Conservation (phyloP, 495 filamentous ascomycete species). For the Talaromyces nanjingensis region DNA sequence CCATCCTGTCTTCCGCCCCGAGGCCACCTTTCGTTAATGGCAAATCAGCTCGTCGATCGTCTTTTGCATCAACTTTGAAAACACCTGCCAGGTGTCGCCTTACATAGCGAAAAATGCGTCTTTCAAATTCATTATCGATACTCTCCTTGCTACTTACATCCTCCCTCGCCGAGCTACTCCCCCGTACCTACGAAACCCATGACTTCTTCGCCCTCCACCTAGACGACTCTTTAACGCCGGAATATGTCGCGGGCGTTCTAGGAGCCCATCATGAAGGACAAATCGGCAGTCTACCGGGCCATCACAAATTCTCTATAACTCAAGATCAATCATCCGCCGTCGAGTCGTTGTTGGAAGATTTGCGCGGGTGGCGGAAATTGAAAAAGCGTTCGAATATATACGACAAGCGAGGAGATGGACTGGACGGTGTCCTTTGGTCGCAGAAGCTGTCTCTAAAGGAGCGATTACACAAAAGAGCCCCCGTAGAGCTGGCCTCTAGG, state of each 20-base stretch:
- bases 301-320: slow-evolving; percentile 75
- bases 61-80: not conserved
- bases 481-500: slow-evolving; percentile 17
- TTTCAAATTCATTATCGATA: not conserved
- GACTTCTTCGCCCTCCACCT: slow-evolving; percentile 92
- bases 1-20: not conserved
- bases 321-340: slow-evolving; percentile 44
- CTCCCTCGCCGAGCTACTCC: slow-evolving; percentile 30
- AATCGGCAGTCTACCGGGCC: slow-evolving; percentile 71
- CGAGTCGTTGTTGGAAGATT: slow-evolving; percentile 54
- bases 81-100: not conserved
- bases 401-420: slow-evolving; percentile 42
- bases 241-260: slow-evolving; percentile 63
- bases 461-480: slow-evolving; percentile 67
- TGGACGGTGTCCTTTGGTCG: slow-evolving; percentile 70
- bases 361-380: slow-evolving; percentile 45
- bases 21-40: not conserved
- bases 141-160: not conserved
- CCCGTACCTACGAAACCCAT: slow-evolving; percentile 59
- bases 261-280: slow-evolving; percentile 77
- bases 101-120: not conserved
- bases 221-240: slow-evolving; percentile 54
- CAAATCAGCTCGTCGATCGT: not conserved
- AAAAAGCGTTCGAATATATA: slow-evolving; percentile 48
- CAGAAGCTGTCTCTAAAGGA: slow-evolving; percentile 74